These are phyloP conservation scores for Xylariaceae sp. DNA, from an alignment of 2,329 filamentous ascomycete genomes.

Conservation along the genomic window DNA sequence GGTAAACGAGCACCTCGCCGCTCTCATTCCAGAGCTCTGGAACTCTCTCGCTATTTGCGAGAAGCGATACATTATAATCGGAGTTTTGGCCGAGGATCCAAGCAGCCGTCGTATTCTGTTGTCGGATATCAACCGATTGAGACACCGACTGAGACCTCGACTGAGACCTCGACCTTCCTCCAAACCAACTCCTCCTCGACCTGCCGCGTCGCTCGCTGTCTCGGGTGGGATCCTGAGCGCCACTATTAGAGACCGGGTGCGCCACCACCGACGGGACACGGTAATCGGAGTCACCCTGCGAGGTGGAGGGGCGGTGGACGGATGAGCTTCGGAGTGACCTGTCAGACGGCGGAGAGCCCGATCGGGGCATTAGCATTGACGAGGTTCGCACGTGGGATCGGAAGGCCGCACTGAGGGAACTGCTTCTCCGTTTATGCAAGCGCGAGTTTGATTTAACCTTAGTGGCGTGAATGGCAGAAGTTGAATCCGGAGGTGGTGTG, in stretches of 20 bases:
- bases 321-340: conserved; percentile 46
- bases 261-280: conserved; percentile 32
- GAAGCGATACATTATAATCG: conserved; percentile 53
- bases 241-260: conserved; percentile 37
- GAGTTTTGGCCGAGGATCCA: conserved; percentile 55
- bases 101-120: conserved; percentile 34
- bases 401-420: conserved; percentile 24
- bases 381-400: conserved; percentile 12
- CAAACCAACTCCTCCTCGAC: conserved; percentile 52
- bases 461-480: conserved; percentile 24
- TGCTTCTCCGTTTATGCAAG: conserved; percentile 30
- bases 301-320: conserved; percentile 40
- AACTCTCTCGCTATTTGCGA: conserved; percentile 55
- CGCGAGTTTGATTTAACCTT: conserved; percentile 29
- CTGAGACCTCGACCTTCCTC: conserved; percentile 48
- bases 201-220: conserved; percentile 39
- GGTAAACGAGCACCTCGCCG: conserved; percentile 54
- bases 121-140: conserved; percentile 41
- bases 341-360: conserved; percentile 33
- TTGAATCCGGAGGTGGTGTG: conserved; percentile 19
- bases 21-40: conserved; percentile 63
- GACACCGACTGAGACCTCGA: conserved; percentile 45
- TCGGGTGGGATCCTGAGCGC: conserved; percentile 42
- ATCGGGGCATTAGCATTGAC: conserved; percentile 21
- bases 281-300: conserved; percentile 28